phyloP scores from a whole-genome alignment of 192 early-diverging fungal genomes.

The Entomortierella parvispora region DNA sequence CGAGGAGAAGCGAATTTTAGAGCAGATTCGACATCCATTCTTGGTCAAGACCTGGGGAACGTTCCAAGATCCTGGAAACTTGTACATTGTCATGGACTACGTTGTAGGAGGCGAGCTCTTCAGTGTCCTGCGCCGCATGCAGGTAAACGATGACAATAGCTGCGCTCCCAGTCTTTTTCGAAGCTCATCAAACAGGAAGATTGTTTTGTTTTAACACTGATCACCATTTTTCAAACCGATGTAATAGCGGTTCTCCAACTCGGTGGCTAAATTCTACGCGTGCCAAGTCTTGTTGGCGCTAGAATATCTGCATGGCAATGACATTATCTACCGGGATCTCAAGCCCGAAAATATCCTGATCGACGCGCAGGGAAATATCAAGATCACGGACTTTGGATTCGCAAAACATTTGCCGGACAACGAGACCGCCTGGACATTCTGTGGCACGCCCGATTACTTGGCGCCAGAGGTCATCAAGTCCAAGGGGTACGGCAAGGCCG shows the following conservation, averaged over 20 bases:
- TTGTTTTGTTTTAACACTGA: neutral
- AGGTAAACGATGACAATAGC: slow-evolving; percentile 64
- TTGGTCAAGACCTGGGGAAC: slow-evolving; percentile 93
- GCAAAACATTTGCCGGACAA: slow-evolving; percentile 86
- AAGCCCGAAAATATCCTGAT: slow-evolving; percentile 86
- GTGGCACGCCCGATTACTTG: slow-evolving; percentile 82
- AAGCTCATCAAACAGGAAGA: slow-evolving; percentile 8
- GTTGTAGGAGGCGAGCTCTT: slow-evolving; percentile 94
- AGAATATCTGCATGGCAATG: slow-evolving; percentile 82
- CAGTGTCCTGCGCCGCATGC: slow-evolving; percentile 76
- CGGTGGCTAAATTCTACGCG: slow-evolving; percentile 79
- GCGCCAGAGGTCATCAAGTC: slow-evolving; percentile 80
- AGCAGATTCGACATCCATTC: slow-evolving; percentile 88
- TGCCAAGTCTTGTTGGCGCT: slow-evolving; percentile 79
- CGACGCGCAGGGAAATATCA: slow-evolving; percentile 81
- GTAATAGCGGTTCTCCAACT: slow-evolving; percentile 71
- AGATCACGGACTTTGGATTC: slow-evolving; percentile 90
- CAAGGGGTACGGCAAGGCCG: slow-evolving; percentile 73
- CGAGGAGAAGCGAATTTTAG: slow-evolving; percentile 94
- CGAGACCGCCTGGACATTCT: slow-evolving; percentile 81
- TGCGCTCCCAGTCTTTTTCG: no score
- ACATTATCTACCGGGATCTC: slow-evolving; percentile 83
- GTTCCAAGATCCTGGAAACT: slow-evolving; percentile 88
- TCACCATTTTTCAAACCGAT: neutral
- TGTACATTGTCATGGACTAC: slow-evolving; percentile 97